Base-by-base conservation (phyloP, 2,329 filamentous ascomycete species). In the Dryadomyces quercivorus region DNA sequence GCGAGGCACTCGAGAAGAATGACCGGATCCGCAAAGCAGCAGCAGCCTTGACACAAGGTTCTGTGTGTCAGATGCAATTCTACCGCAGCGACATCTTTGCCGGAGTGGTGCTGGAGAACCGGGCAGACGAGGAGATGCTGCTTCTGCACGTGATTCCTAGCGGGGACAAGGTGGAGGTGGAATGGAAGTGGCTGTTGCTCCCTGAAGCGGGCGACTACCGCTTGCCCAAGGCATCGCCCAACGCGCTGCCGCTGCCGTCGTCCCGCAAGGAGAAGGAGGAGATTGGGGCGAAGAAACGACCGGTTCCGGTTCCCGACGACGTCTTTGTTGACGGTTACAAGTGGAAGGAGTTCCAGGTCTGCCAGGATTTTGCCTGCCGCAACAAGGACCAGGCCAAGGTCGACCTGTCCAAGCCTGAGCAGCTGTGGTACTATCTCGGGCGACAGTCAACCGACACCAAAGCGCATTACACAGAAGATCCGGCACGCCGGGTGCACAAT, bases 381-480 rank as follows among this genome's bases (percentile, higher is more conserved):
- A 86, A 85, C 61, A 73, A 73, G 58, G 74, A 72, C 53, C 82
- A 87, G 66, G 76, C 75, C 64, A 86, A 84, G 68, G 73, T 94
- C 56, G 82, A 95, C 63, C 68, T 95, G 9, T 70, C 70, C 57
- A 87, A 86, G 65, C 75, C 83, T 16, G 80, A 92, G 58, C 84
- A 88, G 65, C 68, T 95, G 18, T 97, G 91, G 88, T 80, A 89
- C 70, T 97, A 96, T 66, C 76, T 98, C 57, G 88, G 88, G 36
- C 82, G 82, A 66, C 80, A 78, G 20, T 97, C 92, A 21, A 96
- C 92, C 7, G 92, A 97, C 64, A 86, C 89, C 53, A 90, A 85
- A 67, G 85, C 90, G 26, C 89, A 94, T 66, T 98, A 93, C 69
- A 95, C 91, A 5, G 87, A 93, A 63, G 83, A 95, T 69, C 80